Base-by-base conservation (phyloP, 169 alveolate genomes). In the Babesia caballi region DNA sequence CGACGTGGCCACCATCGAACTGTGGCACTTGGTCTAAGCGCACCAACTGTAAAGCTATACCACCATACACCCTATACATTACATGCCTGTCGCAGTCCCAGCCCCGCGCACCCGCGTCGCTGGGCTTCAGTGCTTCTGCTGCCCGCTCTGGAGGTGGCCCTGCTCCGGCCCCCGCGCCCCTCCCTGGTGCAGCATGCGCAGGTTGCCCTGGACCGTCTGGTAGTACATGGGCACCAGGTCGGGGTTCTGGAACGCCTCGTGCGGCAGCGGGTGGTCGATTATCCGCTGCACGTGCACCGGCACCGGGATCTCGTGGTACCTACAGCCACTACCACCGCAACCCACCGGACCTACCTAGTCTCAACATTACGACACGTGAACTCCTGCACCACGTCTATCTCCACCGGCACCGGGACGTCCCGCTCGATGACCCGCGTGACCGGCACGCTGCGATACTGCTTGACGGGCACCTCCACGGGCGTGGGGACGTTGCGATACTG, bases 401-500 rank as follows among this genome's bases (percentile, higher is more conserved):
- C 97, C 50, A 94, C 96, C 21, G 97, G 97, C 8, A 94, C 95
- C 27, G 96, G 96, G 14, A 94, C 97, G 49, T 93, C 91, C 54
- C 97, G 83, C 35, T 94, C 97, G 58, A 94, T 92, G 23, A 94
- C 68, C 54, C 90, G 84, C 47, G 93, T 94, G 8, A 94, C 95
- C 17, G 97, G 97, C 65, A 94, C 89, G 23, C 94, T 93, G 17
- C 96, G 85, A 82, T 91, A 90, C 66, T 92, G 96, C 54, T 96
- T 92, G 85, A 94, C 91, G 7, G 97, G 97, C 15, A 94, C 95
- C 77, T 94, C 97, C 28, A 94, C 96, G 7, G 97, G 97, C 58
- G 94, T 91, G 15, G 97, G 97, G n/a, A 94, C 95, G 46, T 94
- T 94, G 66, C 96, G 92, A 87, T 94, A 94, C 71, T 94, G 97